A percentile compares a stretch with the other conserved stretches of the same genome.
Evolutionary conservation across 805 yeast species (phyloP).

Genomic region (Starmerella lactis-condensi): DNA sequence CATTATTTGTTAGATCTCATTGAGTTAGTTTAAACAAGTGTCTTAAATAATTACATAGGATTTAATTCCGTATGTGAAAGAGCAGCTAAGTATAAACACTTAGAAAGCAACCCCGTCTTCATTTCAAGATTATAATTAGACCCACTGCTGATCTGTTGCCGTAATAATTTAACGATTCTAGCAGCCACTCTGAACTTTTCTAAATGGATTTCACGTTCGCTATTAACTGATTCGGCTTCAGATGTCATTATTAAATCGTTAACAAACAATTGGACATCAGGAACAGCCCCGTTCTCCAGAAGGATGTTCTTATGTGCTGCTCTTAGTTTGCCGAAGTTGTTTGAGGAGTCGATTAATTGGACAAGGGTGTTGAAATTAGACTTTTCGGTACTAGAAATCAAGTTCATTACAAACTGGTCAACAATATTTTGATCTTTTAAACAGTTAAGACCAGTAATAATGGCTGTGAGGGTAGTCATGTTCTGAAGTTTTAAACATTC

Average conservation of each 20-base stretch:
- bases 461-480: conserved; percentile 73
- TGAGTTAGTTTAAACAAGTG: too few species aligned
- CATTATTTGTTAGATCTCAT: too few species aligned
- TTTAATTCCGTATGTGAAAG: too few species aligned
- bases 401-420: conserved; percentile 54
- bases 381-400: conserved; percentile 53
- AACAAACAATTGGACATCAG: conserved; percentile 71
- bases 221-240: conserved; percentile 35
- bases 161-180: conserved; percentile 52
- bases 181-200: conserved; percentile 62
- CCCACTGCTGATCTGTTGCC: conserved; percentile 76
- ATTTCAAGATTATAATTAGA: conserved; percentile 38
- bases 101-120: conserved; percentile 52
- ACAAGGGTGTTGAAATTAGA: conserved; percentile 49
- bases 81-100: conserved; percentile 34
- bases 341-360: conserved; percentile 51
- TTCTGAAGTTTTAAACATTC: conserved; percentile 57
- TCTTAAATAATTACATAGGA: too few species aligned
- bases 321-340: conserved; percentile 54
- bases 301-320: conserved; percentile 39
- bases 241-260: conserved; percentile 67
- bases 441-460: conserved; percentile 55
- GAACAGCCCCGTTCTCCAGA: conserved; percentile 62
- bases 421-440: conserved; percentile 29
- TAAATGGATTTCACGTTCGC: conserved; percentile 41